Base-by-base conservation (phyloP, 176 grass and related monocot genomes). In the Phoenix roebelenii region DNA sequence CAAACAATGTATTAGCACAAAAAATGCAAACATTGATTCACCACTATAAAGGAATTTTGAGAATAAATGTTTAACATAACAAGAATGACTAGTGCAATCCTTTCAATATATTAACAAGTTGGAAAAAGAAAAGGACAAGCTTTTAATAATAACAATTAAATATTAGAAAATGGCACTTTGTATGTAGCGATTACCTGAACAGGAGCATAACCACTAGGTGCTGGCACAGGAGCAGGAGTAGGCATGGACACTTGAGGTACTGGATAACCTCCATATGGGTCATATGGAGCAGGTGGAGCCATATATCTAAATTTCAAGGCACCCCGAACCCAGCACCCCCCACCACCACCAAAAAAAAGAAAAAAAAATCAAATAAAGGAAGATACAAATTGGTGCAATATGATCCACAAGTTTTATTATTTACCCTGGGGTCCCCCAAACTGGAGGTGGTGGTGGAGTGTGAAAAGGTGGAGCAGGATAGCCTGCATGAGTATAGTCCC, bases 351-450 rank as follows among this genome's bases (percentile, higher is more conserved):
- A 65, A 50, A 3, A 67, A 55, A 28, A 74, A 3, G 23, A 12
- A 26, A 32, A 29, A 7, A 63, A 50, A 16, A 30, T 25, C 20
- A 10, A 49, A 55, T 28, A 20, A 18, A 61, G 53, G 22, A 64
- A 69, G 25, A 25, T 18, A n/a, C 22, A 54, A 23, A 7, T 10
- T 14, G n/a, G 2, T 14, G 15, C 72, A 35, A 56, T 28, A 51
- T 75, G 60, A 48, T 65, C 5, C 62, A 66, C 30, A 50, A 61
- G 51, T 5, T 28, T 77, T 63, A 63, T 80, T 6, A 65, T 59
- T 63, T 90, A 90, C 93, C 93, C 68, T 74, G 84, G 50, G 49
- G 75, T 72, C 61, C 87, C 87, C 93, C 94, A 98, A 70, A 92
- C 73, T 44, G 35, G 35, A 71, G 94, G 71, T 61, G 94, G 61